Conservation (phyloP, 2,329 filamentous ascomycete genomes). For the Ophiostoma sp. region DNA sequence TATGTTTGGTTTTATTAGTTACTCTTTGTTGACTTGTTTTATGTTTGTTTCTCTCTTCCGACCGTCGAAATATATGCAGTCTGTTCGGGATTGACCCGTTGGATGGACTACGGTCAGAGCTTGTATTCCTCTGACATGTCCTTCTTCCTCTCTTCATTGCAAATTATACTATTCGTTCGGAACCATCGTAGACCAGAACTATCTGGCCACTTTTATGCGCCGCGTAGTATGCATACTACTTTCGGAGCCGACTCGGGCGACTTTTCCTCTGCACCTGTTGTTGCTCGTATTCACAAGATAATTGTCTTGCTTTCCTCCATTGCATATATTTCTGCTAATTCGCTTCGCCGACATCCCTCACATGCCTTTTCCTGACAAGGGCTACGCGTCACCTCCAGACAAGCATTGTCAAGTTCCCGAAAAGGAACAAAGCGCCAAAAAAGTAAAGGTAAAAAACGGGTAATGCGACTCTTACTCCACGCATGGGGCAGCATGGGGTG, state of each 20-base stretch:
- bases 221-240: background rate
- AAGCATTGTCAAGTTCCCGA: conserved; percentile 4
- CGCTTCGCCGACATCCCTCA: background rate
- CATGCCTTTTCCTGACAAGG: background rate
- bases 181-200: no score
- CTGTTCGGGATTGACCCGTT: background rate
- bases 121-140: no score
- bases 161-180: no score
- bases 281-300: background rate
- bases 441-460: background rate
- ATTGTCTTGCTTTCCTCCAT: background rate
- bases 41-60: background rate
- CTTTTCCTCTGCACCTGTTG: background rate
- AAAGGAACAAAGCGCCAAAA: background rate
- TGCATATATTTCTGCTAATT: background rate
- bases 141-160: no score
- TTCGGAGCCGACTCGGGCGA: background rate
- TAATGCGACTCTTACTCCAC: background rate
- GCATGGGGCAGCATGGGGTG: background rate
- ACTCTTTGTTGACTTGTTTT: background rate
- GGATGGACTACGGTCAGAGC: background rate
- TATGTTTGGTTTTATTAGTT: no score
- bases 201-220: no score
- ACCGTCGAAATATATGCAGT: background rate
- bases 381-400: conserved; percentile 6